Evolutionary conservation across 1,284 basidiomycete genomes (phyloP), one percentile per base, ranked within the genome.

Genomic region (Boletus chippewaensis): DNA sequence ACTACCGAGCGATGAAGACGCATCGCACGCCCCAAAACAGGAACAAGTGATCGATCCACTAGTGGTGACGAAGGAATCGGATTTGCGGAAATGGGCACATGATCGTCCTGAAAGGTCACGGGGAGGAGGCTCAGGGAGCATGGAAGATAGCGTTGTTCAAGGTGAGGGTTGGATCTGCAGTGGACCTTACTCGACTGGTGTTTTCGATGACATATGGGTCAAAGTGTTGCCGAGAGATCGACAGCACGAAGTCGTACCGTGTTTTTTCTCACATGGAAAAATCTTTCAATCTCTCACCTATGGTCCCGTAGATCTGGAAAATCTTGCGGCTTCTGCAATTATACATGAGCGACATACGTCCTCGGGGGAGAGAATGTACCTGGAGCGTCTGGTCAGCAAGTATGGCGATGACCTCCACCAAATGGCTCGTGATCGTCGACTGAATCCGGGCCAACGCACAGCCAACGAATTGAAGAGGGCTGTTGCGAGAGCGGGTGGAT

Each of bases 391-490:
- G 31, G 80, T 92, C 10, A 65, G 69, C 36, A 85, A 80, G 66
- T 76, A 98, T 70, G 87, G 84, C 0, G 71, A 76, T 35, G 87
- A 98, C 70, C 71, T 84, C 16, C 78, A 81, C 24, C 74, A 70
- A 36, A 96, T 96, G 92, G 81, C 84, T 10, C 76, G 75, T 57
- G 95, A 98, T 71, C 71, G 81, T 57, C 84, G 77, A 67, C 68
- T 87, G 55, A 98, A 99, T 65, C 71, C 80, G 20, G 85, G 84
- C 70, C 95, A 98, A 71, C 83, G 87, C 66, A 98, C 94, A 4
- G 77, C 75, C 34, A 95, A 92, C 15, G 84, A 95, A 71, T 72
- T 99, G 63, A 77, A 65, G 57, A 73, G 80, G 62, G 82, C 80
- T 35, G 70, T 87, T 51, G 67, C 61, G 53, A 81, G 76, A 61